Percentiles rank a stretch among this genome's conserved stretches.
These are phyloP conservation scores for Microstegium vimineum DNA, from an alignment of 176 grass and related monocot species.

Conservation along the genomic window DNA sequence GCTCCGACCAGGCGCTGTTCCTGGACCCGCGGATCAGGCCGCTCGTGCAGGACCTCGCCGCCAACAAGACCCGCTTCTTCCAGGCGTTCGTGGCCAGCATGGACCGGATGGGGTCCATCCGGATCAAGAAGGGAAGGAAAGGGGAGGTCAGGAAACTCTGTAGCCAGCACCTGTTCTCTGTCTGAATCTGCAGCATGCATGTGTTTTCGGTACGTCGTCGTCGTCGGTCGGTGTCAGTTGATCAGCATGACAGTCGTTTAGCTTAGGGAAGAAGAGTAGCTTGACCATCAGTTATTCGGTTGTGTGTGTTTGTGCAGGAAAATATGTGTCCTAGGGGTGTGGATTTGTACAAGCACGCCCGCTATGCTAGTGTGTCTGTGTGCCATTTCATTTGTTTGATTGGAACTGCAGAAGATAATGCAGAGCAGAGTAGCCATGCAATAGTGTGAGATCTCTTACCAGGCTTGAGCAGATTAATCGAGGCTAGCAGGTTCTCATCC, in stretches of 20 bases:
- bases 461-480: background rate
- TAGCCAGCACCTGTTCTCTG: conserved; percentile 30
- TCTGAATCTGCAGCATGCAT: background rate
- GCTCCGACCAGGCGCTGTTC: conserved; percentile 78
- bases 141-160: conserved; percentile 81
- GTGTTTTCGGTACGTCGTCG: background rate
- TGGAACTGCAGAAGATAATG: background rate
- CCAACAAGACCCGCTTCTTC: conserved; percentile 64
- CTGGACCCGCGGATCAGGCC: conserved; percentile 61
- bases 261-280: background rate
- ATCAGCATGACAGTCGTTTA: background rate
- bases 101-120: conserved; percentile 72
- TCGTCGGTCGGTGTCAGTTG: background rate
- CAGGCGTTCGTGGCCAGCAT: conserved; percentile 52
- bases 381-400: conserved; percentile 4
- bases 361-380: background rate
- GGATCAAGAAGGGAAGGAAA: conserved; percentile 84
- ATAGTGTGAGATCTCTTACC: background rate
- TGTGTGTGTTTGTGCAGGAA: conserved; percentile 6
- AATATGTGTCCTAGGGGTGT: background rate
- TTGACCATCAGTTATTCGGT: background rate
- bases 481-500: no score
- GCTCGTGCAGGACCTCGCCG: conserved; percentile 48
- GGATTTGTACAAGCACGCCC: background rate
- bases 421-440: background rate